These are phyloP conservation scores for Stevia rebaudiana DNA, from an alignment of 140 eudicot genomes.

Conservation along the genomic window DNA sequence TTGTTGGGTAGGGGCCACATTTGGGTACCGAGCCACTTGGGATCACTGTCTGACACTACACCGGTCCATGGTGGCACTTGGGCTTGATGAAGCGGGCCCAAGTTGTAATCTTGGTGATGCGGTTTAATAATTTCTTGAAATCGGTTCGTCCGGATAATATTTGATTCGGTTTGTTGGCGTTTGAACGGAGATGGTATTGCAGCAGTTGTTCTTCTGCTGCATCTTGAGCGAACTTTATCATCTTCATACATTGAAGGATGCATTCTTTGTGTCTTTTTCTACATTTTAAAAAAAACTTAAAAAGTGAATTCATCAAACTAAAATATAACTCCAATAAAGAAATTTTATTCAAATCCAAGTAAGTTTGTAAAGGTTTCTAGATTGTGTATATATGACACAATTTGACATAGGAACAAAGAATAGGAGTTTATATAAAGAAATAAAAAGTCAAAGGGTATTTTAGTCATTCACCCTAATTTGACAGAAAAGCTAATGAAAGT, in stretches of 20 bases:
- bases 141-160: neutral
- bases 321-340: conserved; percentile 1
- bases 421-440: neutral
- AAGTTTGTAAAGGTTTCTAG: neutral
- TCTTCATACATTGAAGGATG: conserved; percentile 84
- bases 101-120: conserved; percentile 25
- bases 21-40: conserved; percentile 56
- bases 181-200: conserved; percentile 19
- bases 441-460: too few relatives aligned
- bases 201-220: conserved; percentile 43
- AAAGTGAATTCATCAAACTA: neutral
- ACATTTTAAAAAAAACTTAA: conserved; percentile 12
- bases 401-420: neutral
- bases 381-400: neutral
- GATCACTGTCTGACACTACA: conserved; percentile 30
- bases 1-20: conserved; percentile 43
- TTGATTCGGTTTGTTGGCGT: conserved; percentile 15
- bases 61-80: conserved; percentile 61
- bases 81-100: conserved; percentile 66
- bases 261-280: conserved; percentile 63
- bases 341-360: neutral
- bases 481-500: too few relatives aligned
- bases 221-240: conserved; percentile 26
- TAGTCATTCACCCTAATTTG: too few relatives aligned
- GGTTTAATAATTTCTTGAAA: conserved; percentile 7